Evolutionary conservation across 192 early-diverging fungal species (phyloP).

Genomic region (Rhizophagus clarus): DNA sequence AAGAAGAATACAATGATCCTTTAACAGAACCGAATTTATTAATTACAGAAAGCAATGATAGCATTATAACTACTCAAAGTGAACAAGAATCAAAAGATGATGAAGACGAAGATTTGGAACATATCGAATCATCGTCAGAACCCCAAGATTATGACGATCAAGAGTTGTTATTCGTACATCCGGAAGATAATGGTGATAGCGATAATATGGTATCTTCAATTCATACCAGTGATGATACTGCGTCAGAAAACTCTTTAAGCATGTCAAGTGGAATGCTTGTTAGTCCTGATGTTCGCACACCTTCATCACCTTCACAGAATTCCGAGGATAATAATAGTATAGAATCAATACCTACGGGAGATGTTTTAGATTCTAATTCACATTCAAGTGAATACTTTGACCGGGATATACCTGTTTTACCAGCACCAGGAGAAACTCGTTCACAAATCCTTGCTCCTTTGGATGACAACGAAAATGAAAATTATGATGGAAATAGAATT

Average conservation of each 20-base stretch:
- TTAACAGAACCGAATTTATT: too few species aligned
- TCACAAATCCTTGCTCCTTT: conserved; percentile 2
- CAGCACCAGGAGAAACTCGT: background rate
- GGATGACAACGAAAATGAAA: background rate
- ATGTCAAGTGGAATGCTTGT: background rate
- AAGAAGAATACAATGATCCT: too few species aligned
- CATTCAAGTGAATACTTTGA: background rate
- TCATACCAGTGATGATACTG: conserved; percentile 2
- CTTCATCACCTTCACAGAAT: conserved; percentile 3
- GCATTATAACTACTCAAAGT: background rate
- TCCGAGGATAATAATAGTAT: conserved; percentile 3
- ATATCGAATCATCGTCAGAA: background rate
- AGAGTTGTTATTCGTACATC: background rate
- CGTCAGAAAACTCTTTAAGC: background rate
- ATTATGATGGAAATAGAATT: background rate
- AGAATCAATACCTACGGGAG: background rate
- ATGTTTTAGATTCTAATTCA: background rate
- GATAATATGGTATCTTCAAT: conserved; percentile 17
- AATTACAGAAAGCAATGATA: background rate
- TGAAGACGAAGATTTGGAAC: background rate
- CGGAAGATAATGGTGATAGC: conserved; percentile 17
- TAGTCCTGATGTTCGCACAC: background rate
- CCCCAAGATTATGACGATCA: background rate
- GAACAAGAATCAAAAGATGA: background rate
- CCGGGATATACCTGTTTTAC: background rate